Conservation (phyloP, 2,329 filamentous ascomycete genomes). For the Cladobotryum protrusum region DNA sequence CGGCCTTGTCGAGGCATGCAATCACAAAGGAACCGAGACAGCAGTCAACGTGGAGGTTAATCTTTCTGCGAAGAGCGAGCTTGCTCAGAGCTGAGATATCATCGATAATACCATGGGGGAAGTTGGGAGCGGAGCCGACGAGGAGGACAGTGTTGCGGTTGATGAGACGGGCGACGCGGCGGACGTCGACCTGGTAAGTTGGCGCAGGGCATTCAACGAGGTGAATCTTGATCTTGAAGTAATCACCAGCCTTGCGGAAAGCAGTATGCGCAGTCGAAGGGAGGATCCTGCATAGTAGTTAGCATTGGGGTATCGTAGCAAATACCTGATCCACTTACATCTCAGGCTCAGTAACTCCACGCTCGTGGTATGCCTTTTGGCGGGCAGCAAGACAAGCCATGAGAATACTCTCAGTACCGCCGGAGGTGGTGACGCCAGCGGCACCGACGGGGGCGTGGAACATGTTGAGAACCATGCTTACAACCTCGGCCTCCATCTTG, state of each 20-base stretch:
- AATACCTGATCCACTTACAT: slow-evolving; percentile 57
- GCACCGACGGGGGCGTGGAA: slow-evolving; percentile 85
- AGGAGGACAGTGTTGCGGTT: slow-evolving; percentile 92
- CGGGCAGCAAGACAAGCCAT: slow-evolving; percentile 90
- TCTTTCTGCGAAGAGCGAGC: slow-evolving; percentile 69
- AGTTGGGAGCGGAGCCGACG: slow-evolving; percentile 93
- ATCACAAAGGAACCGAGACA: slow-evolving; percentile 94
- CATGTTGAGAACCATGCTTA: slow-evolving; percentile 85
- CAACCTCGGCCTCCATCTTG: slow-evolving; percentile 98
- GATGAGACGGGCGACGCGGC: slow-evolving; percentile 73
- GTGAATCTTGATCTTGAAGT: slow-evolving; percentile 96
- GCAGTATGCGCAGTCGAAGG: slow-evolving; percentile 93
- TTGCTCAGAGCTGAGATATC: slow-evolving; percentile 82
- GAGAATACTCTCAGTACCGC: slow-evolving; percentile 92
- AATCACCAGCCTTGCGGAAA: slow-evolving; percentile 89
- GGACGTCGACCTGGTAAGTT: slow-evolving; percentile 74
- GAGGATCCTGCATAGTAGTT: slow-evolving; percentile 59
- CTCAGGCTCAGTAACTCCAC: slow-evolving; percentile 85
- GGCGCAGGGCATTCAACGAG: slow-evolving; percentile 82
- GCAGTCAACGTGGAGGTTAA: slow-evolving; percentile 95
- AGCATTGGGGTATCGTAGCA: background rate
- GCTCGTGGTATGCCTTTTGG: slow-evolving; percentile 80
- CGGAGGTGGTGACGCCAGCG: slow-evolving; percentile 83
- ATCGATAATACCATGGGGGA: slow-evolving; percentile 96
- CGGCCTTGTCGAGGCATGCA: slow-evolving; percentile 86